Conservation (phyloP, 768 basidiomycete genomes). For the Mycena amicta region DNA sequence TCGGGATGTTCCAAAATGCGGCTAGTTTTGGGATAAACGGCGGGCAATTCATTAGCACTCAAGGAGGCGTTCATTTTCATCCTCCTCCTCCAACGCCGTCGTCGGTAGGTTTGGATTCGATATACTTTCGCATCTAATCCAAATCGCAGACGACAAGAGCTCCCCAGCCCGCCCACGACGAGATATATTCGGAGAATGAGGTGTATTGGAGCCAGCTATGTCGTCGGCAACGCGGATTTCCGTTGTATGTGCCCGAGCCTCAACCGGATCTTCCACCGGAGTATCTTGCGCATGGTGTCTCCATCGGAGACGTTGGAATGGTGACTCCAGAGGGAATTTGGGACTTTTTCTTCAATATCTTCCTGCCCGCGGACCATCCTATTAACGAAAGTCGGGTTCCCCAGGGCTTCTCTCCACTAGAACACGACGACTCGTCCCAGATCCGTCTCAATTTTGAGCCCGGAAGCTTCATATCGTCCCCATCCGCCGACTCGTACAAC, state of each 20-base stretch:
- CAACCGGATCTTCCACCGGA: constrained; percentile 20
- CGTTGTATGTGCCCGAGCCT: constrained; percentile 32
- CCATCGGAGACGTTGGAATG: constrained; percentile 37
- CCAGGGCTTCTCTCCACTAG: constrained; percentile 23
- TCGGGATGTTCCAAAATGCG: background rate
- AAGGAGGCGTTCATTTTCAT: background rate
- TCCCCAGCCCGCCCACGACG: background rate
- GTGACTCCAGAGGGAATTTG: constrained; percentile 33
- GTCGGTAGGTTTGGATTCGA: background rate
- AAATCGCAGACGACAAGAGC: background rate
- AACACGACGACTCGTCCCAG: background rate
- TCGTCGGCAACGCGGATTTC: constrained; percentile 28
- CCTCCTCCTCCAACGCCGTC: no score
- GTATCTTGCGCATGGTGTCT: constrained; percentile 26
- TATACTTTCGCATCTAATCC: background rate
- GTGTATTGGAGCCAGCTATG: background rate
- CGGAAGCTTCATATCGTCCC: constrained; percentile 1
- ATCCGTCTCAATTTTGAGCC: background rate
- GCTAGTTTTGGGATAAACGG: background rate
- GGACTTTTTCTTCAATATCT: constrained; percentile 38
- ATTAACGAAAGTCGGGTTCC: constrained; percentile 32
- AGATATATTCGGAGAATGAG: background rate
- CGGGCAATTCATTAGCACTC: background rate
- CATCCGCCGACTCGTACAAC: background rate
- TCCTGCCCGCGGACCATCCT: constrained; percentile 24